A percentile compares a stretch with the other conserved stretches of the same genome.
phyloP scores from a whole-genome alignment of 805 yeast species.

The Ogataea trehaloabstinens region DNA sequence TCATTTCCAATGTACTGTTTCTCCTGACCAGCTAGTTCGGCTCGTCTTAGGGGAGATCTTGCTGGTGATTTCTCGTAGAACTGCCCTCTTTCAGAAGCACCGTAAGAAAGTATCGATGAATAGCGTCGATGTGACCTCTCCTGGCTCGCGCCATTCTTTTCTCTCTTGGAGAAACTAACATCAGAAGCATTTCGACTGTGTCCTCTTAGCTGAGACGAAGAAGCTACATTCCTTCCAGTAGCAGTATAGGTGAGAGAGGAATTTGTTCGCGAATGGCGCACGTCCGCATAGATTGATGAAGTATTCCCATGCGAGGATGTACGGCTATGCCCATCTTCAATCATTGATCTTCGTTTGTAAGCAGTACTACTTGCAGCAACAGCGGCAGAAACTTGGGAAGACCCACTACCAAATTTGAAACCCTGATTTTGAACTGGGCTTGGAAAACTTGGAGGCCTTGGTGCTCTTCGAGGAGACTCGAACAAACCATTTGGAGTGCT shows the following conservation, averaged over 20 bases:
- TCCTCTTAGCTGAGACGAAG: conserved; percentile 26
- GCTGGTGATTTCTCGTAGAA: conserved; percentile 19
- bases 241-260: conserved; percentile 31
- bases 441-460: conserved; percentile 54
- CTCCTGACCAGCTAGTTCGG: conserved; percentile 3
- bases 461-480: conserved; percentile 70
- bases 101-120: conserved; percentile 54
- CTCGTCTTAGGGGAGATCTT: conserved; percentile 13
- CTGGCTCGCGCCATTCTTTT: conserved; percentile 7
- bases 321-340: conserved; percentile 25
- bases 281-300: conserved; percentile 45
- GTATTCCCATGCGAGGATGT: conserved; percentile 28
- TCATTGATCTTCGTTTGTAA: conserved; percentile 10
- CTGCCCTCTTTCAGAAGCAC: conserved; percentile 22
- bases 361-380: conserved; percentile 4
- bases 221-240: conserved; percentile 4
- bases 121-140: conserved; percentile 49
- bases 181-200: conserved; percentile 47
- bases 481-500: conserved; percentile 34
- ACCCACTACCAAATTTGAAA: conserved; percentile 25
- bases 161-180: conserved; percentile 30
- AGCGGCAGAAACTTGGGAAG: conserved; percentile 8
- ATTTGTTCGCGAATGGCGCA: conserved; percentile 32
- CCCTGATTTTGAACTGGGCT: conserved; percentile 24
- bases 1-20: conserved; percentile 15